These are phyloP conservation scores for Salvia miltiorrhiza DNA, from an alignment of 257 asterid genomes.

Conservation along the genomic window DNA sequence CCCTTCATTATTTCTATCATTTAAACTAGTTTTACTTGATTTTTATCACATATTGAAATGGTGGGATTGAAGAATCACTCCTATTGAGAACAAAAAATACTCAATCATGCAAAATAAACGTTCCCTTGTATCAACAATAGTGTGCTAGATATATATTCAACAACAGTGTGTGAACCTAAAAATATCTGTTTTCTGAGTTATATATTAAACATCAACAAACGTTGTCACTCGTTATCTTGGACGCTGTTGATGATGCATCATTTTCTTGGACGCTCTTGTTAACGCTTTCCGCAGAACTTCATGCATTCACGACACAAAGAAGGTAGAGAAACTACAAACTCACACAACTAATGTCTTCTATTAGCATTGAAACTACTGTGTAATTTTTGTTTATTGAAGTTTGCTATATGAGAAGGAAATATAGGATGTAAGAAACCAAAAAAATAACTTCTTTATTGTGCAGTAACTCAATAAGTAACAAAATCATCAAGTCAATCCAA, in stretches of 20 bases:
- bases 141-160: too few species aligned
- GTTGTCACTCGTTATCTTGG: constrained; percentile 10
- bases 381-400: not conserved
- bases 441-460: constrained; percentile 2
- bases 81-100: too few species aligned
- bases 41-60: too few species aligned
- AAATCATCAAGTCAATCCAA: constrained; percentile 8
- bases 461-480: constrained; percentile 9
- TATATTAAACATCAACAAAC: not conserved
- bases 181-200: not conserved
- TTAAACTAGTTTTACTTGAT: too few species aligned
- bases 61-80: too few species aligned
- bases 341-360: not conserved
- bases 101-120: too few species aligned
- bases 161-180: not conserved
- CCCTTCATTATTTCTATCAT: too few species aligned
- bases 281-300: not conserved
- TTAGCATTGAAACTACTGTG: too few species aligned
- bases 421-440: not conserved
- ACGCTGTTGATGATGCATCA: not conserved
- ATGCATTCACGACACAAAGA: not conserved
- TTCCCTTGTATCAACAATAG: too few species aligned
- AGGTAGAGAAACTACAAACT: not conserved
- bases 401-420: not conserved
- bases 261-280: constrained; percentile 20